Conservation (phyloP, 176 grass and related monocot genomes). For the Eragrostis curvula region DNA sequence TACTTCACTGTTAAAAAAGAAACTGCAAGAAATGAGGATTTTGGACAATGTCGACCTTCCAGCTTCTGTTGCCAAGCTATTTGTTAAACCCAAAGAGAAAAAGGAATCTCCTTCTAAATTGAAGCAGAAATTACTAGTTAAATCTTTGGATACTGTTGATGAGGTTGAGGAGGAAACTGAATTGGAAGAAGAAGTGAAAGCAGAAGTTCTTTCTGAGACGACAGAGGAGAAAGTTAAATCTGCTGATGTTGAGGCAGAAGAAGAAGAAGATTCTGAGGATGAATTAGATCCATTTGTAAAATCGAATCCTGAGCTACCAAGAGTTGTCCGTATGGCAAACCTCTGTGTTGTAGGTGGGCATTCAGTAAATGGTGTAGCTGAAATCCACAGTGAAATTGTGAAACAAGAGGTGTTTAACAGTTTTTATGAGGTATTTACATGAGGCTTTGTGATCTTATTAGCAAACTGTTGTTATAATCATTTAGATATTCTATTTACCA, state of each 20-base stretch:
- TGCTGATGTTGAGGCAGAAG: slow-evolving; percentile 44
- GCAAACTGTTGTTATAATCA: slow-evolving; percentile 7
- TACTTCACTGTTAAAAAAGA: slow-evolving; percentile 77
- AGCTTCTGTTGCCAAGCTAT: slow-evolving; percentile 67
- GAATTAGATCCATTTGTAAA: slow-evolving; percentile 77
- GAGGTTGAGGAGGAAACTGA: slow-evolving; percentile 47
- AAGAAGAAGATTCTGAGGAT: slow-evolving; percentile 53
- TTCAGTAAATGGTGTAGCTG: slow-evolving; percentile 95
- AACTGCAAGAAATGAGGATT: slow-evolving; percentile 93
- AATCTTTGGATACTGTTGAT: slow-evolving; percentile 52
- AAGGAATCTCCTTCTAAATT: slow-evolving; percentile 50
- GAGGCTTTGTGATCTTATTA: neutral
- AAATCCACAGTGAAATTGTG: slow-evolving; percentile 99
- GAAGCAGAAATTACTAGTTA: slow-evolving; percentile 43
- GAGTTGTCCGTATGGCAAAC: slow-evolving; percentile 90
- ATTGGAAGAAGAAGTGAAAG: slow-evolving; percentile 45
- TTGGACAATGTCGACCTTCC: slow-evolving; percentile 94
- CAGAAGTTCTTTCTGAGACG: slow-evolving; percentile 41
- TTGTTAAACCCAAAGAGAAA: slow-evolving; percentile 80
- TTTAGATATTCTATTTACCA: slow-evolving; percentile 21
- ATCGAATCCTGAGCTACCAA: slow-evolving; percentile 72
- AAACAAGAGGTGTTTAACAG: slow-evolving; percentile 96
- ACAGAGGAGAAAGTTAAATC: slow-evolving; percentile 33
- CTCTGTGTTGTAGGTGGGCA: slow-evolving; percentile 94
- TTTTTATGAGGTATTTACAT: slow-evolving; percentile 83